Base-by-base conservation (phyloP, 2,329 filamentous ascomycete genomes). In the Fusarium piperis region DNA sequence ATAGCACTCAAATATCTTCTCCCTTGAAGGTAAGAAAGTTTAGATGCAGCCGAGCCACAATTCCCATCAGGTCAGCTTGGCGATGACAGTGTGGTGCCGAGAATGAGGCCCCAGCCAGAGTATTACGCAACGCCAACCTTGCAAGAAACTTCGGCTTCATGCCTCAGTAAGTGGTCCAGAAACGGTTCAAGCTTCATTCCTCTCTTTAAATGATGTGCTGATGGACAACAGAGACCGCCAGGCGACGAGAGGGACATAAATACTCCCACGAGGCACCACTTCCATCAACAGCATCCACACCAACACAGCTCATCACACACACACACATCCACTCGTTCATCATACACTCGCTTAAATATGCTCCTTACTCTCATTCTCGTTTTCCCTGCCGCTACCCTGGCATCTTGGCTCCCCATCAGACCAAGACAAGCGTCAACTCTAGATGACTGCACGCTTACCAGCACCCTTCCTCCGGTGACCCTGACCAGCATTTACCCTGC, bases 331-430 rank as follows among this genome's bases (percentile, higher is more conserved):
- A 30, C 46, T 52, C 46, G n/a, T 20, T 32, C 4, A 32, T 20
- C n/a, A 8, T 67, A 48, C 62, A 46, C 62, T 70, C 66, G 38
- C 66, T 70, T 38, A 63, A 63, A 20, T 23, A 70, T 70, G 68
- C 13, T 70, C 10, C 13, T 63, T 53, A 20, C 62, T 16, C 46
- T 70, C 62, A 3, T 67, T 62, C 13, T 70, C 48, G 9, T 66
- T 9, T 6, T 70, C 9, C 67, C 68, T 6, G 46, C 58, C 4
- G 58, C 33, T 8, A 38, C 35, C 30, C 52, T 62, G n/a, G 68
- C 66, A 12, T 62, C 62, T 30, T 65, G 62, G 57, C 55, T 67
- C 1, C 66, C 68, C 12, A 13, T 70, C 4, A n/a, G 18, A 11
- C 57, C 44, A 58, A 46, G 53, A 52, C 38, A 59, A 36, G 26